A percentile compares a stretch with the other conserved stretches of the same genome.
Conservation (phyloP, 106 monocot genomes). For the Allium cepa region DNA sequence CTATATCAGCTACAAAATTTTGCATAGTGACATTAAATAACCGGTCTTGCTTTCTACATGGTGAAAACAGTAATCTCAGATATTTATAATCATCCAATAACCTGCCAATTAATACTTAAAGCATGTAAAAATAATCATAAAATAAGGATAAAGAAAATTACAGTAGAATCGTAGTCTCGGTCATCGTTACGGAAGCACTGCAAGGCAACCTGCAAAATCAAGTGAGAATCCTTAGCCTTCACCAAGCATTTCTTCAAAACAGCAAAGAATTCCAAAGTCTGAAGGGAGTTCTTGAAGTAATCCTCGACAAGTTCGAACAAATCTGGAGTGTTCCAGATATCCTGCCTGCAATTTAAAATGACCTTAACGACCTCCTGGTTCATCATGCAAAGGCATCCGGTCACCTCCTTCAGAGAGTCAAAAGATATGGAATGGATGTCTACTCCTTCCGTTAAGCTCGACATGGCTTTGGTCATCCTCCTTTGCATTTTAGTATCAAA, state of each 20-base stretch:
- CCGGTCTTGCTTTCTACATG: too few relatives aligned
- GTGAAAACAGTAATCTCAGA: too few relatives aligned
- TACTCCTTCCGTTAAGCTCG: conserved; percentile 24
- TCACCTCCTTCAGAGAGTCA: conserved; percentile 28
- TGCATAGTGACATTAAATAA: too few relatives aligned
- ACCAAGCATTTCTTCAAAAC: conserved; percentile 36
- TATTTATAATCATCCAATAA: too few relatives aligned
- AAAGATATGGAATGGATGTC: conserved; percentile 35
- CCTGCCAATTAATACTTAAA: too few relatives aligned
- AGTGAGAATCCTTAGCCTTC: conserved; percentile 27
- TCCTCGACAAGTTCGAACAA: conserved; percentile 41
- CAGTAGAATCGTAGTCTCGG: neutral
- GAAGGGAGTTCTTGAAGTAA: conserved; percentile 42
- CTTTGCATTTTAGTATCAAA: conserved; percentile 31
- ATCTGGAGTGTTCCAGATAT: conserved; percentile 33
- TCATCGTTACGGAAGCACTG: conserved; percentile 20
- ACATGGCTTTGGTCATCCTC: conserved; percentile 28
- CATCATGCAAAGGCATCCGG: conserved; percentile 28
- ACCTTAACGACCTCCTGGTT: conserved; percentile 38
- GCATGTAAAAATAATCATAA: too few relatives aligned
- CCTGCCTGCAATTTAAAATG: conserved; percentile 32
- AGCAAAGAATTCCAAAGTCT: conserved; percentile 50
- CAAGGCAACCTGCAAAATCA: conserved; percentile 23
- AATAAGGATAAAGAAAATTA: too few relatives aligned
- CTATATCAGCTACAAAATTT: too few relatives aligned